phyloP scores from a whole-genome alignment of 2,329 filamentous ascomycete species.

The Pseudonectria buxi region DNA sequence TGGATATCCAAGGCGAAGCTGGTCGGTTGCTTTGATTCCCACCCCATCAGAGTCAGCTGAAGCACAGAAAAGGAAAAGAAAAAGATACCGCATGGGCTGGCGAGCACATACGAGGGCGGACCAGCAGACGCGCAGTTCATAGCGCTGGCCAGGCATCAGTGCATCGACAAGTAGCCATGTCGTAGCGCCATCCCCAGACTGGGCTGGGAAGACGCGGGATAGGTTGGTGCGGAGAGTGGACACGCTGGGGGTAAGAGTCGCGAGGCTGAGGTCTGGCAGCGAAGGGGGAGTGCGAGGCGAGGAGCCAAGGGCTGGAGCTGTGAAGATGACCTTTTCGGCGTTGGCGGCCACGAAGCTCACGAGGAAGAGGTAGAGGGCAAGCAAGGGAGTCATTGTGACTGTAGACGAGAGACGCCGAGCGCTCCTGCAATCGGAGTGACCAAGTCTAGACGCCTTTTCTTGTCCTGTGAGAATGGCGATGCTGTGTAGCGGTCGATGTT shows the following conservation, averaged over 20 bases:
- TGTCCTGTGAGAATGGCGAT: too few species aligned
- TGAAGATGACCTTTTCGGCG: conserved; percentile 86
- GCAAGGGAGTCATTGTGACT: conserved; percentile 6
- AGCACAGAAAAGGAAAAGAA: neutral
- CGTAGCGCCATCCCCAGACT: conserved; percentile 43
- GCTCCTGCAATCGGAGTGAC: too few species aligned
- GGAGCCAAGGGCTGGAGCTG: conserved; percentile 55
- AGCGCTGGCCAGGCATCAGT: conserved; percentile 65
- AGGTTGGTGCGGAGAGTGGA: conserved; percentile 57
- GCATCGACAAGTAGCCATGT: conserved; percentile 75
- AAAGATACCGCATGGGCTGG: conserved; percentile 1
- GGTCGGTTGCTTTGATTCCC: conserved; percentile 80
- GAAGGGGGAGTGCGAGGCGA: conserved; percentile 38
- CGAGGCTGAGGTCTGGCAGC: conserved; percentile 53
- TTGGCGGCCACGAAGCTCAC: conserved; percentile 49
- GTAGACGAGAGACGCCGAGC: neutral
- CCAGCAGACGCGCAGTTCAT: conserved; percentile 93
- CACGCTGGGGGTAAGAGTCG: conserved; percentile 53
- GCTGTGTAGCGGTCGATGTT: too few species aligned
- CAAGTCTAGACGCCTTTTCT: too few species aligned
- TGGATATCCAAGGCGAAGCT: conserved; percentile 64
- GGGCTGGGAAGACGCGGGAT: conserved; percentile 59
- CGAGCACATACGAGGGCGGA: conserved; percentile 68
- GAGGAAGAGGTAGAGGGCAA: conserved; percentile 12
- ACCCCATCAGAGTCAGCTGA: neutral